A percentile compares a stretch with the other conserved stretches of the same genome.
These are phyloP conservation scores for Boletus rex-veris DNA, from an alignment of 768 basidiomycete species.

Conservation along the genomic window DNA sequence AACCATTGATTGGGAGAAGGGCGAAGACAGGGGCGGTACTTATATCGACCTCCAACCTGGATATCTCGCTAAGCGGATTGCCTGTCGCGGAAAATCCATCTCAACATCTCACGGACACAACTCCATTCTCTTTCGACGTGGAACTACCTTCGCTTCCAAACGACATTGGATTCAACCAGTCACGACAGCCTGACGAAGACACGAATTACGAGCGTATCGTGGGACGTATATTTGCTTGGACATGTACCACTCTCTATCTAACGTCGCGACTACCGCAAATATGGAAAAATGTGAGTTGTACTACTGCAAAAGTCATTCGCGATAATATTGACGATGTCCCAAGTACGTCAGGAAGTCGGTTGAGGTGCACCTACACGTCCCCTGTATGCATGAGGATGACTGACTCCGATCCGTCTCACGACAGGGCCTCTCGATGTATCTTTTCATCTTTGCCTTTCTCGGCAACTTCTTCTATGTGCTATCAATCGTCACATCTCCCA, in stretches of 20 bases:
- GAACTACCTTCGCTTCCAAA: constrained; percentile 15
- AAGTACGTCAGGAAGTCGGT: constrained; percentile 90
- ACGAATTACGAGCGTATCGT: constrained; percentile 56
- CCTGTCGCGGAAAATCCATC: constrained; percentile 14
- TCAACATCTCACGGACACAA: constrained; percentile 1
- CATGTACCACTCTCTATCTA: constrained; percentile 88
- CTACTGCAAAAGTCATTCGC: background rate
- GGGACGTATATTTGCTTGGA: constrained; percentile 92
- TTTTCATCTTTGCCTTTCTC: constrained; percentile 91
- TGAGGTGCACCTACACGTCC: constrained; percentile 44
- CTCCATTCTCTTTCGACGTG: constrained; percentile 10
- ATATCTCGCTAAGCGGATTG: background rate
- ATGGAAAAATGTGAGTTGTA: constrained; percentile 89
- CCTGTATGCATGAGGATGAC: background rate
- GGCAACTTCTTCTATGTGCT: constrained; percentile 93
- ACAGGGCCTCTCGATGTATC: constrained; percentile 87
- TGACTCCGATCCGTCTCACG: constrained; percentile 3
- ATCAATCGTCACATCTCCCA: constrained; percentile 81
- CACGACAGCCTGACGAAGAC: constrained; percentile 19
- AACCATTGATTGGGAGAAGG: constrained; percentile 26
- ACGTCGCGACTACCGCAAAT: constrained; percentile 96
- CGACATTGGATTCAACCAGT: constrained; percentile 3
- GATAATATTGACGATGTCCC: background rate
- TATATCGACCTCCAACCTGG: constrained; percentile 11
- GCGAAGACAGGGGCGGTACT: constrained; percentile 50